phyloP scores from a whole-genome alignment of 2,329 filamentous ascomycete genomes.

The Alternaria infectoria region DNA sequence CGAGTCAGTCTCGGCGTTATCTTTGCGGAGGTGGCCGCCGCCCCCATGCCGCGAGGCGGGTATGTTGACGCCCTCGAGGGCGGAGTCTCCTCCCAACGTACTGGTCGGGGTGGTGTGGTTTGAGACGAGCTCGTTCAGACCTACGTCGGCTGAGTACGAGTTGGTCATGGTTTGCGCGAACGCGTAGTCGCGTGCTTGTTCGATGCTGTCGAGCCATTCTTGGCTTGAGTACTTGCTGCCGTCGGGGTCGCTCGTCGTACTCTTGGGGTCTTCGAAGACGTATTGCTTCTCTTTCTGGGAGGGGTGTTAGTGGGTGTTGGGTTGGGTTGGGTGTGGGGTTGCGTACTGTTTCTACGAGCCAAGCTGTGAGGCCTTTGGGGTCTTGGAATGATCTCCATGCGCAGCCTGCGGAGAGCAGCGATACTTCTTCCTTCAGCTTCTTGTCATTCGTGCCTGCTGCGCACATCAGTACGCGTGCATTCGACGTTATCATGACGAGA shows the following conservation, averaged over 20 bases:
- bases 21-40: constrained; percentile 53
- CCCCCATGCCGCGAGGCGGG: constrained; percentile 57
- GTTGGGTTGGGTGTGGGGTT: neutral
- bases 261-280: constrained; percentile 91
- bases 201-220: constrained; percentile 91
- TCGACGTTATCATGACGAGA: constrained; percentile 93
- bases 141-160: constrained; percentile 65
- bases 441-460: constrained; percentile 95
- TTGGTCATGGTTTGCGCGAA: constrained; percentile 72
- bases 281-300: constrained; percentile 83
- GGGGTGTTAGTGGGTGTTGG: constrained; percentile 5
- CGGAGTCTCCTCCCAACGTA: constrained; percentile 67
- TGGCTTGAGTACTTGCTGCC: constrained; percentile 73
- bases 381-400: constrained; percentile 82
- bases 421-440: constrained; percentile 89
- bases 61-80: constrained; percentile 54
- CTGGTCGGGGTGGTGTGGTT: constrained; percentile 77
- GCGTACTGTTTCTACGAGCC: constrained; percentile 92
- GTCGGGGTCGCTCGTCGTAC: constrained; percentile 67
- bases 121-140: constrained; percentile 53
- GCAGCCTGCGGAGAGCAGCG: constrained; percentile 77
- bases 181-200: constrained; percentile 84
- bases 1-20: constrained; percentile 59
- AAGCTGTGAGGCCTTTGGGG: constrained; percentile 84
- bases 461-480: constrained; percentile 85